Evolutionary conservation across 768 basidiomycete species (phyloP).

Genomic region (Clitopilus passeckerianus): DNA sequence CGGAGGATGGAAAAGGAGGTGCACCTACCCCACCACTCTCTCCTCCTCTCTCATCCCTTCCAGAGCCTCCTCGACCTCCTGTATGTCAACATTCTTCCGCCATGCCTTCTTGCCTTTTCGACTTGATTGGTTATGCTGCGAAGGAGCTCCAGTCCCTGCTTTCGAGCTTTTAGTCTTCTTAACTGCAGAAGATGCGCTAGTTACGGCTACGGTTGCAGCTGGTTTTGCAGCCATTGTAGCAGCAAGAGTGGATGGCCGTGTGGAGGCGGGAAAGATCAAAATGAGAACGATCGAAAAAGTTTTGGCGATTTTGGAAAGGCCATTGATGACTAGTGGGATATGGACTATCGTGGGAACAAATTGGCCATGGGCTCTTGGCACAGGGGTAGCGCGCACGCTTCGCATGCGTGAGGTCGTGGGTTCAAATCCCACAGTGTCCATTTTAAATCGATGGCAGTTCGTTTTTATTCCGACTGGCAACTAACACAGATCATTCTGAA

Average conservation of each 20-base stretch:
- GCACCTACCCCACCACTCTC: conserved; percentile 65
- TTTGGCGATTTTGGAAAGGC: background rate
- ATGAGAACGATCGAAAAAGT: background rate
- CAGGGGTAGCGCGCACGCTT: conserved; percentile 62
- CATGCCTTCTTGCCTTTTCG: conserved; percentile 91
- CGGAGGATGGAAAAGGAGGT: background rate
- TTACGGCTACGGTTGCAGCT: too few relatives aligned
- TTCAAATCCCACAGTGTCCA: conserved; percentile 53
- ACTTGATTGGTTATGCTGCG: conserved; percentile 64
- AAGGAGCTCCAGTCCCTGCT: conserved; percentile 46
- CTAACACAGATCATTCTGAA: too few relatives aligned
- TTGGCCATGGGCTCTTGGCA: conserved; percentile 41
- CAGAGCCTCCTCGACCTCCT: conserved; percentile 69
- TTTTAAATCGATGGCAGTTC: too few relatives aligned
- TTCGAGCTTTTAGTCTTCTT: conserved; percentile 15
- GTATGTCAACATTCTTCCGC: conserved; percentile 90
- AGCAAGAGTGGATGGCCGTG: background rate
- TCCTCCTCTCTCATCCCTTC: conserved; percentile 82
- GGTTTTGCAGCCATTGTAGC: background rate
- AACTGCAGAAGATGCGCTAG: background rate
- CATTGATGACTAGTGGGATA: too few relatives aligned
- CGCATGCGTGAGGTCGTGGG: conserved; percentile 60
- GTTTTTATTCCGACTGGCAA: too few relatives aligned
- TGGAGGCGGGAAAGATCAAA: background rate
- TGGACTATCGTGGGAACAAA: too few relatives aligned